Evolutionary conservation across 257 asterid genomes (phyloP).

Genomic region (Solanum sparsipilum): DNA sequence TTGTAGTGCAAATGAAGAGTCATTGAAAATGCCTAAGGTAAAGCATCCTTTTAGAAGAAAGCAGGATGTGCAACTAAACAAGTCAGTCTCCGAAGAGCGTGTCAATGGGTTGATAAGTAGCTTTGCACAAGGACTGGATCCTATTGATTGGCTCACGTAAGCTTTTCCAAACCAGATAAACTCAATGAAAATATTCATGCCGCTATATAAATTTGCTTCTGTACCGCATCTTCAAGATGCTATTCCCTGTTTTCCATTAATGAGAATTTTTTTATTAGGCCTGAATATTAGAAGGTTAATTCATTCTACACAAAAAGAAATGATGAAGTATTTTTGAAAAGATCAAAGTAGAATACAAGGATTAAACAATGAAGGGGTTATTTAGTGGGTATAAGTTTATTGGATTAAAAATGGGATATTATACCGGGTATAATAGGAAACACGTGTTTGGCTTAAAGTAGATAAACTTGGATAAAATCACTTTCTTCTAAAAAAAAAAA

Average conservation of each 20-base stretch:
- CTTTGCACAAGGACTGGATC: conserved; percentile 76
- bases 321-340: not conserved
- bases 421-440: not conserved
- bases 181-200: not conserved
- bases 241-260: not conserved
- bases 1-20: conserved; percentile 38
- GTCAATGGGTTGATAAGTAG: conserved; percentile 41
- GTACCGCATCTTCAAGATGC: not conserved
- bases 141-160: conserved; percentile 98
- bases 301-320: not conserved
- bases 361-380: not conserved
- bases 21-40: conserved; percentile 31
- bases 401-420: not conserved
- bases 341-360: not conserved
- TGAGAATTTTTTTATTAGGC: not conserved
- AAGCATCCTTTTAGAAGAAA: conserved; percentile 65
- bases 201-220: not conserved
- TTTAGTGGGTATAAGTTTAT: not conserved
- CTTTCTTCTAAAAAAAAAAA: not conserved
- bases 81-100: conserved; percentile 50
- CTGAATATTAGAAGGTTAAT: not conserved
- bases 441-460: not conserved
- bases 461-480: not conserved
- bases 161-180: conserved; percentile 17
- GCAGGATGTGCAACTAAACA: conserved; percentile 40